Percentiles rank a stretch among this genome's conserved stretches.
phyloP scores from a whole-genome alignment of 208 protist genomes.

The Trypanosoma cruzi region DNA sequence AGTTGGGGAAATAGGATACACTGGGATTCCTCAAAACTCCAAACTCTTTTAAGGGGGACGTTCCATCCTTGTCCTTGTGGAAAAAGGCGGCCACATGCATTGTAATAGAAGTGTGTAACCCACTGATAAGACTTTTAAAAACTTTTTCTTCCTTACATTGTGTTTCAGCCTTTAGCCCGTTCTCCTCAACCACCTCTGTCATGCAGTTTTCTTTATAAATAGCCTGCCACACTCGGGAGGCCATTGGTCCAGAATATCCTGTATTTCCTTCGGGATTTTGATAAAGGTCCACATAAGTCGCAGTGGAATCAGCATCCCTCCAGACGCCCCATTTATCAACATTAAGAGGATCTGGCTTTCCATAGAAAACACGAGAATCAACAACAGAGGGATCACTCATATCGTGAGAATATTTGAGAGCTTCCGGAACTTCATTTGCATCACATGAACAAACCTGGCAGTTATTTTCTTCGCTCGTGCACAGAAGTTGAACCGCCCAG shows the following conservation, averaged over 20 bases:
- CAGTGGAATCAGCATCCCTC: constrained; percentile 38
- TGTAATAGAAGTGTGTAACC: constrained; percentile 88
- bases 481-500: constrained; percentile 84
- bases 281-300: constrained; percentile 82
- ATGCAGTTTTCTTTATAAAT: constrained; percentile 91
- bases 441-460: constrained; percentile 87
- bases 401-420: constrained; percentile 58
- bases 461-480: constrained; percentile 70
- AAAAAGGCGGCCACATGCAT: constrained; percentile 88
- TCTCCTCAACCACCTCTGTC: neutral
- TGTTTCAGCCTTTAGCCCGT: neutral
- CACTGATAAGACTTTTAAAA: constrained; percentile 77
- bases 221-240: constrained; percentile 73
- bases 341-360: constrained; percentile 32
- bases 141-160: constrained; percentile 64
- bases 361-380: constrained; percentile 35
- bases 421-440: constrained; percentile 64
- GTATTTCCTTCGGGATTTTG: constrained; percentile 88
- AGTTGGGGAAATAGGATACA: constrained; percentile 90
- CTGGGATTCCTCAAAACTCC: constrained; percentile 77
- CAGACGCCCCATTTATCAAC: constrained; percentile 63
- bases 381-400: constrained; percentile 74
- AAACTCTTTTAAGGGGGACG: constrained; percentile 48
- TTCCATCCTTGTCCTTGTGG: constrained; percentile 65
- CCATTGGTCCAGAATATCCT: constrained; percentile 80